Percentiles rank a stretch among this genome's conserved stretches.
Evolutionary conservation across 192 early-diverging fungal species (phyloP).

Genomic region (Gonapodya prolifera): DNA sequence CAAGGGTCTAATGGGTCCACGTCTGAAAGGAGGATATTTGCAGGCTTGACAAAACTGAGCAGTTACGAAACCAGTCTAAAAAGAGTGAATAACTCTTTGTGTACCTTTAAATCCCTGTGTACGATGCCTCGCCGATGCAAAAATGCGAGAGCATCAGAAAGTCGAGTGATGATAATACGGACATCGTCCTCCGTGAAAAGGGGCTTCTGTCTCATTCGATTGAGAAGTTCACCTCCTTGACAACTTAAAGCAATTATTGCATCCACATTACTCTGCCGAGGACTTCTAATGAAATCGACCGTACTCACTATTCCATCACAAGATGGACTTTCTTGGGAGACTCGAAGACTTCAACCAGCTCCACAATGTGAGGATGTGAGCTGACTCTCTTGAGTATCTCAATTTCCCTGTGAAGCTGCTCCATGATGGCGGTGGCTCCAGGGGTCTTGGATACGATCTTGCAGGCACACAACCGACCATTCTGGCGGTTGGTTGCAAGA

Average conservation of each 20-base stretch:
- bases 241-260: constrained; percentile 6
- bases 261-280: background rate
- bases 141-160: constrained; percentile 16
- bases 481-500: constrained; percentile 21
- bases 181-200: constrained; percentile 5
- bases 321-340: constrained; percentile 31
- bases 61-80: constrained; percentile 2
- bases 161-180: constrained; percentile 11
- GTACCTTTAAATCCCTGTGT: constrained; percentile 17
- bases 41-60: constrained; percentile 12
- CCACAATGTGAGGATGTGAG: constrained; percentile 25
- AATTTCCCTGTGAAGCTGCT: constrained; percentile 34
- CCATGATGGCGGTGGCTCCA: constrained; percentile 19
- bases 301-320: constrained; percentile 35
- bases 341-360: constrained; percentile 31
- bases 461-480: constrained; percentile 25
- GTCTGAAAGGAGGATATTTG: constrained; percentile 19
- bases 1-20: constrained; percentile 20
- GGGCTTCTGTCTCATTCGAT: constrained; percentile 6
- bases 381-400: constrained; percentile 31
- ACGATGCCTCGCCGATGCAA: constrained; percentile 14
- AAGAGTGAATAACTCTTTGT: background rate
- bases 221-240: constrained; percentile 17
- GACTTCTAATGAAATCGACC: too few relatives aligned
- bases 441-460: constrained; percentile 31